A percentile compares a stretch with the other conserved stretches of the same genome.
Conservation (phyloP, 2,329 filamentous ascomycete genomes). For the Aspergillus glaucus region DNA sequence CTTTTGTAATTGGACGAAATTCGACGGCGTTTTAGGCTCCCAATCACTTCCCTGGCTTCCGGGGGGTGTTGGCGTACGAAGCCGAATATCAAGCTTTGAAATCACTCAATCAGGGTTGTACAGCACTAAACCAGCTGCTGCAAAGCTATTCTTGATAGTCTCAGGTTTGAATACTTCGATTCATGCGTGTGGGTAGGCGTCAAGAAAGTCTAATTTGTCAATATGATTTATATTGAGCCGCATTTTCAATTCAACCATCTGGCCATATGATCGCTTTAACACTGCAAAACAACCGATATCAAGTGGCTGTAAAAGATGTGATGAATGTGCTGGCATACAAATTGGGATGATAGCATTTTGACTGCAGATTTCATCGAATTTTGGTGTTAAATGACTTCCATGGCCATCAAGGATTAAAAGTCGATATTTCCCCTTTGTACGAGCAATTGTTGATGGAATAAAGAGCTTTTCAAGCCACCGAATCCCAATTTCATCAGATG, state of each 20-base stretch:
- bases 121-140: neutral
- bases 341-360: no score
- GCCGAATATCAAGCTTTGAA: neutral
- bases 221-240: constrained; percentile 1
- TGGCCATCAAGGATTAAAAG: neutral
- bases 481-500: constrained; percentile 28
- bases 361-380: no score
- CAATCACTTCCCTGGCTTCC: neutral
- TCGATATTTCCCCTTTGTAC: neutral
- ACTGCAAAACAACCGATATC: no score
- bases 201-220: constrained; percentile 3
- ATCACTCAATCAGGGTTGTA: neutral
- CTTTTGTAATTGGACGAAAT: neutral
- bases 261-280: no score
- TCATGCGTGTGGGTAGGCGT: neutral
- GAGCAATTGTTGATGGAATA: constrained; percentile 21
- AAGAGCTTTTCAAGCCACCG: constrained; percentile 22
- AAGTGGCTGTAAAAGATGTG: no score
- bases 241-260: neutral
- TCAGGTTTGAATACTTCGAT: neutral
- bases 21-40: neutral
- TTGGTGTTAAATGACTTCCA: neutral
- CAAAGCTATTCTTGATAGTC: neutral
- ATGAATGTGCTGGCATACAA: no score
- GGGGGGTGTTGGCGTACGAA: neutral